Evolutionary conservation across 192 early-diverging fungal genomes (phyloP), one percentile per base, ranked within the genome.

Genomic region (Coemansia sp.): DNA sequence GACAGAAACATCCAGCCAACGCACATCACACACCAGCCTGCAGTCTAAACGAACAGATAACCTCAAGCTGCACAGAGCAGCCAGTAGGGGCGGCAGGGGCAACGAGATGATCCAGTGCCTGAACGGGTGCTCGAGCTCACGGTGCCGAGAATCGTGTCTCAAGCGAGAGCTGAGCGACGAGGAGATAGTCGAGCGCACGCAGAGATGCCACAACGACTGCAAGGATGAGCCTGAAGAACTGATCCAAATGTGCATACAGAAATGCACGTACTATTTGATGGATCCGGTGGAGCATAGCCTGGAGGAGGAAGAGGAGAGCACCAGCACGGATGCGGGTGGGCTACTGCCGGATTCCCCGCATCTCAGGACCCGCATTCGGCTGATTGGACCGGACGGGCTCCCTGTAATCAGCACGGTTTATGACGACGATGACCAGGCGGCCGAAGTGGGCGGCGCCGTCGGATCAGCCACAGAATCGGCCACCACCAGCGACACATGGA

Each of bases 321-420:
- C 48, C 19, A 55, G 56, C 20, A 54, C 53, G 0, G 71, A 48
- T 30, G 23, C 38, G 4, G 41, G 59, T 23, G 70, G 70, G 13
- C 19, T 80, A 48, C 37, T 68, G 20, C 40, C 66, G 1, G 61
- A 67, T 1, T 68, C 67, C 20, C 67, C 70, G 29, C 72, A 70
- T 54, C 6, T 74, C 20, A 34, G 55, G 41, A 74, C 70, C 7
- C 55, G 70, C 2, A 59, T 80, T 10, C 60, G 77, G 56, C 48
- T 80, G 6, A 80, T 80, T n/a, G 77, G 77, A 4, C 77, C 77
- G 6, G 65, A 80, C 27, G 77, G 77, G 13, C 72, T 80, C 4
- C 77, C 77, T 10, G 22, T 80, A 15, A 15, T 47, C 22, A 31
- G 50, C 7, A 65, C 62, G 14, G 17, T 17, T 1, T 27, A 53